Conservation (phyloP, 306 rosid species). For the Coriaria nepalensis region DNA sequence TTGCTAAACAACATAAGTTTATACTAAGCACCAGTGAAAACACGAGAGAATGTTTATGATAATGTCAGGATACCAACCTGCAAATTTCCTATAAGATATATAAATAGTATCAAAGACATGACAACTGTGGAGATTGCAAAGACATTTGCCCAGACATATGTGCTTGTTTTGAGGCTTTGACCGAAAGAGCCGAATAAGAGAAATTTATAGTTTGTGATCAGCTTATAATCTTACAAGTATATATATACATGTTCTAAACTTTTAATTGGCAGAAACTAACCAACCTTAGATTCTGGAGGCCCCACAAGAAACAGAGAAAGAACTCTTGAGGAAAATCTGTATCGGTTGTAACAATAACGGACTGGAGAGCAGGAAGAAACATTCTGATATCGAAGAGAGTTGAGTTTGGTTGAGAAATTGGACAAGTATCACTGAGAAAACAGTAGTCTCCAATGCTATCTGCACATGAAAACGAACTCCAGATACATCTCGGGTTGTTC, state of each 20-base stretch:
- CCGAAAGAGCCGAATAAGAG: constrained; percentile 11
- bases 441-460: background rate
- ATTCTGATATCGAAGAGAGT: constrained; percentile 3
- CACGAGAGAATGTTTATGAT: background rate
- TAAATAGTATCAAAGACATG: constrained; percentile 6
- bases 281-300: constrained; percentile 6
- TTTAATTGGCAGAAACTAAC: background rate
- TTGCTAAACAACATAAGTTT: background rate
- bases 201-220: background rate
- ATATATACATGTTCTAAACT: too few species aligned
- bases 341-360: background rate
- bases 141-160: background rate
- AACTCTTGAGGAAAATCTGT: background rate
- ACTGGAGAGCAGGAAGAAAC: background rate
- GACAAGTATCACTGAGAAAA: background rate
- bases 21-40: background rate
- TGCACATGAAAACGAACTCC: background rate
- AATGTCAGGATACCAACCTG: constrained; percentile 5
- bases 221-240: too few species aligned
- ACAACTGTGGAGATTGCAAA: background rate
- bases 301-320: constrained; percentile 1
- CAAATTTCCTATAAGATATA: constrained; percentile 14
- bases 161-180: background rate
- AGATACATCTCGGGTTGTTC: background rate
- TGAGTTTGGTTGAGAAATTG: constrained; percentile 1